These are phyloP conservation scores for Amoeboaphelidium protococcarum DNA, from an alignment of 371 early-diverging fungal species.

Conservation along the genomic window DNA sequence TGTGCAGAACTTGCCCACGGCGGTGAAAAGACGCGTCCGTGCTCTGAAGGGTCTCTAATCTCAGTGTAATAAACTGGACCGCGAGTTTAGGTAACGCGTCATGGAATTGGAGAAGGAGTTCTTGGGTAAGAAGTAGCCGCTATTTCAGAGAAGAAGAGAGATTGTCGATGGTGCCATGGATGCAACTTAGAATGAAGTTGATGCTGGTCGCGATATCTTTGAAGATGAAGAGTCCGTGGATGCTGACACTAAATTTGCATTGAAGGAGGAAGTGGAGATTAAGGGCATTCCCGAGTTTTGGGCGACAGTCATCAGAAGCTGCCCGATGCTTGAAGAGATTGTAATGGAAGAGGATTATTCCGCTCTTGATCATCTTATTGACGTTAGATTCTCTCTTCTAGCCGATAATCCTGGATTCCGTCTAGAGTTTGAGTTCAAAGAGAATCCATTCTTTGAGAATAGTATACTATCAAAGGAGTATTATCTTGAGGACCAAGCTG, in stretches of 20 bases:
- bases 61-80: constrained; percentile 47
- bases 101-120: constrained; percentile 79
- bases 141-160: constrained; percentile 51
- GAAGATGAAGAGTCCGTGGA: constrained; percentile 17
- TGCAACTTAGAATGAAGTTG: constrained; percentile 60
- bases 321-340: constrained; percentile 39
- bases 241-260: constrained; percentile 15
- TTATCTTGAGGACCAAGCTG: constrained; percentile 33
- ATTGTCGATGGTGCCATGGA: constrained; percentile 46
- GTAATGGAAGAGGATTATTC: constrained; percentile 72
- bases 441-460: constrained; percentile 72
- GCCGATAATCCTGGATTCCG: constrained; percentile 65
- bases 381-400: constrained; percentile 56
- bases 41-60: constrained; percentile 53
- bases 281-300: constrained; percentile 48
- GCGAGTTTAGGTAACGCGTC: constrained; percentile 62
- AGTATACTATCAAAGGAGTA: constrained; percentile 58
- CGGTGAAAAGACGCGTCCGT: constrained; percentile 49
- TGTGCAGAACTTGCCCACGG: constrained; percentile 38
- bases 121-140: constrained; percentile 40
- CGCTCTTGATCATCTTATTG: constrained; percentile 46
- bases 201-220: constrained; percentile 17
- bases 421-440: constrained; percentile 63
- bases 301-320: constrained; percentile 63
- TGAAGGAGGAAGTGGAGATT: constrained; percentile 1